Base-by-base conservation (phyloP, 139 green algal genomes). In the Chlamydomonas schloesseri region DNA sequence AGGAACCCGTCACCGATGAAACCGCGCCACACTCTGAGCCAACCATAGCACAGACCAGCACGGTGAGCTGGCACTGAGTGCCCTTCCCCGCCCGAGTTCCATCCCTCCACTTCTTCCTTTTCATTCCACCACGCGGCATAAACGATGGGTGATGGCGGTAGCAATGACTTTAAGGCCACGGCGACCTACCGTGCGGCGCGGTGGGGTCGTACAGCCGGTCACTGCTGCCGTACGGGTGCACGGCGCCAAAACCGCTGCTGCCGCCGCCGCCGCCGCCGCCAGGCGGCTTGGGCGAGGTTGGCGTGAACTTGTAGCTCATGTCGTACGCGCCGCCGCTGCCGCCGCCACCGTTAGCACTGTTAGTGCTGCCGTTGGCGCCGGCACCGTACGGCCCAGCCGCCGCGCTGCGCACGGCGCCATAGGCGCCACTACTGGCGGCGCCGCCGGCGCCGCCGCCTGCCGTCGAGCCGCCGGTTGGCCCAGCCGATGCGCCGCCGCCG, bases 221-320 rank as follows among this genome's bases (percentile, higher is more conserved):
- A 24, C 34, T 82, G 58, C 75, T 82, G 75, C 75, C 75, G 57
- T 72, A 82, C 53, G 74, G 53, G 29, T 17, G 33, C 55, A 0
- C 26, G 31, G 33, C 74, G 31, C 0, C 55, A 33, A 33, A 17
- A 1, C n/a, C 17, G 74, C 53, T 13, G 46, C 8, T 64, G 62
- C 77, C 73, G 62, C 77, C 34, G 77, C 42, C 5, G 28, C 8
- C 62, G 28, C 28, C 42, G 11, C 64, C 42, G 42, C 42, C 42
- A 5, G 42, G 42, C 42, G 42, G 6, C 42, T 50, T 50, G 42
- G 42, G 42, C 42, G 42, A 50, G 42, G 42, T 8, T 5, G 42
- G 42, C 42, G 42, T 50, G 6, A 76, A 67, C 67, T 60, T 76
- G 79, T 85, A 85, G n/a, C 67, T 50, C 77, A 74, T 37, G 68